These are phyloP conservation scores for Delonix regia DNA, from an alignment of 306 rosid genomes.

Conservation along the genomic window DNA sequence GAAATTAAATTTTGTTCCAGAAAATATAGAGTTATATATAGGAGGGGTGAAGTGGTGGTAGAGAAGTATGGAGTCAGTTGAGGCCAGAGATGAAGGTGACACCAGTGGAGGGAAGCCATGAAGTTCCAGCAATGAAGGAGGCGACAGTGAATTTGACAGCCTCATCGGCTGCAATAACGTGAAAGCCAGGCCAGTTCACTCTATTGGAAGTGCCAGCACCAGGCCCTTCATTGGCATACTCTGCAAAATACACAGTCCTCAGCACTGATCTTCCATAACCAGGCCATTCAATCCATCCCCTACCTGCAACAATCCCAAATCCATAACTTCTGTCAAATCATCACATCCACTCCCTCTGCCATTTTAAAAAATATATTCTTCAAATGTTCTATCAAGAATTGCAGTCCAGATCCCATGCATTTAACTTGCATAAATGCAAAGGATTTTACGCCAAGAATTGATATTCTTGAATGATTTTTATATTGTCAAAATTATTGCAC, in stretches of 20 bases:
- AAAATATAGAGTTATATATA: no score
- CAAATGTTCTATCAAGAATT: no score
- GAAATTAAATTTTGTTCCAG: no score
- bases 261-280: slow-evolving; percentile 40
- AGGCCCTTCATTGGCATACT: slow-evolving; percentile 46
- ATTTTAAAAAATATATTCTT: no score
- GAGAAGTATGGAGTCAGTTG: not conserved
- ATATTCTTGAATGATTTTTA: no score
- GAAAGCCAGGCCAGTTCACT: slow-evolving; percentile 56
- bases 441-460: no score
- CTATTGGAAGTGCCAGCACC: slow-evolving; percentile 44
- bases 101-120: slow-evolving; percentile 57
- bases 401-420: no score
- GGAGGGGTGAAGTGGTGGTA: no score
- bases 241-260: slow-evolving; percentile 47
- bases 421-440: no score
- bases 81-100: slow-evolving; percentile 49
- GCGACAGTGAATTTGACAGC: slow-evolving; percentile 48
- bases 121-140: slow-evolving; percentile 46
- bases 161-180: slow-evolving; percentile 35
- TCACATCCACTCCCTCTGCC: no score
- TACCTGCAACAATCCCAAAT: not conserved
- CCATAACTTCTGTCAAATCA: no score
- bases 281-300: slow-evolving; percentile 58
- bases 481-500: no score